Percentiles rank a stretch among this genome's conserved stretches.
Evolutionary conservation across 768 basidiomycete genomes (phyloP).

Genomic region (Trametes punicea): DNA sequence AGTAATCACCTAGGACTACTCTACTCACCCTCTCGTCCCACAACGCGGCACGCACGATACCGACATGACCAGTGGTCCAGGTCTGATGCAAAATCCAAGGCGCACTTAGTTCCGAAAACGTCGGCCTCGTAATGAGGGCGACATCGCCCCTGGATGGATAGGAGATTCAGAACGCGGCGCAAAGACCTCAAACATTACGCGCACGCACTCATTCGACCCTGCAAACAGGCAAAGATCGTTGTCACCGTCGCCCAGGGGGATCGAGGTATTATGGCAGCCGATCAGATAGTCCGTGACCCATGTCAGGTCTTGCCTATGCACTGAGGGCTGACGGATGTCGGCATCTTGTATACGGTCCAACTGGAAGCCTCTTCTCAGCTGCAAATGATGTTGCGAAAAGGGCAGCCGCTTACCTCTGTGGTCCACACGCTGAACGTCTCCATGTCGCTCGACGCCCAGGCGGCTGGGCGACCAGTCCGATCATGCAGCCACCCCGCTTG

Average conservation of each 20-base stretch:
- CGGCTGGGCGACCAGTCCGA: slow-evolving; percentile 32
- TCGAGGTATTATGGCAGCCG: slow-evolving; percentile 38
- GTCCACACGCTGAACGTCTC: slow-evolving; percentile 90
- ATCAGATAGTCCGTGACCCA: slow-evolving; percentile 84
- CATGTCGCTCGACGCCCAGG: slow-evolving; percentile 94
- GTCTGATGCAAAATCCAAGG: slow-evolving; percentile 31
- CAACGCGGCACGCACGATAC: slow-evolving; percentile 31
- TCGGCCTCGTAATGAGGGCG: slow-evolving; percentile 28
- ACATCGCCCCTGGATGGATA: slow-evolving; percentile 29
- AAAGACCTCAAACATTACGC: not conserved
- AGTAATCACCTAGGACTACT: not conserved
- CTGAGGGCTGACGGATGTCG: slow-evolving; percentile 64
- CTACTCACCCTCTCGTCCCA: slow-evolving; percentile 32
- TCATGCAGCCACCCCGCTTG: slow-evolving; percentile 66
- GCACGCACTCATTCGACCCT: slow-evolving; percentile 69
- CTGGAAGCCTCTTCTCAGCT: slow-evolving; percentile 32
- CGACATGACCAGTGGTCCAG: slow-evolving; percentile 30
- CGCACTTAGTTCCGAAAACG: slow-evolving; percentile 21
- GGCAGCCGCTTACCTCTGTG: slow-evolving; percentile 45
- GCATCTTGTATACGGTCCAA: slow-evolving; percentile 53
- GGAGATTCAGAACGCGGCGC: not conserved
- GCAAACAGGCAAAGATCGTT: slow-evolving; percentile 54
- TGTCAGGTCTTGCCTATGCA: slow-evolving; percentile 51
- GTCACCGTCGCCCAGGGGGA: slow-evolving; percentile 27
- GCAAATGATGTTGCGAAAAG: not conserved